phyloP scores from a whole-genome alignment of 495 filamentous ascomycete genomes.

The Pyrenula massariospora region DNA sequence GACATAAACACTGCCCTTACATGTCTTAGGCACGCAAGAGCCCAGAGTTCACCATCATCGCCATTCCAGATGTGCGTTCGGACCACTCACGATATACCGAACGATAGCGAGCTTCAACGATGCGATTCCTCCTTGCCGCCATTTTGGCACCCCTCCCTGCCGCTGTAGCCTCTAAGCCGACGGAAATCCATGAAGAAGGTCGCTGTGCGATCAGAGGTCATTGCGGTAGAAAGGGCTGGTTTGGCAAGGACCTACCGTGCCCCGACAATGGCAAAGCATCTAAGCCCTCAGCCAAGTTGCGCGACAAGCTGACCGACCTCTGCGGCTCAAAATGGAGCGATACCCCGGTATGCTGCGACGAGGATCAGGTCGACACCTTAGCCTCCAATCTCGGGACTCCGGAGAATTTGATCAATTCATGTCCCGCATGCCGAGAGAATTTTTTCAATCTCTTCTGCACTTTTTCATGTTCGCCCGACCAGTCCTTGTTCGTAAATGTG shows the following conservation, averaged over 20 bases:
- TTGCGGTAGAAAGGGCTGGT: conserved; percentile 81
- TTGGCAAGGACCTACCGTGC: conserved; percentile 79
- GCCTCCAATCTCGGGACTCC: conserved; percentile 75
- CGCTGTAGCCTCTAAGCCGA: background rate
- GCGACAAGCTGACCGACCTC: conserved; percentile 67
- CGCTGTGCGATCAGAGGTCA: conserved; percentile 85
- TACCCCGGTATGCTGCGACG: conserved; percentile 71
- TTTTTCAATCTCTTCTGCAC: conserved; percentile 97
- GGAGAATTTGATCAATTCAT: conserved; percentile 76
- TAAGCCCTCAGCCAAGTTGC: conserved; percentile 53
- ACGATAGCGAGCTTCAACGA: too few relatives aligned
- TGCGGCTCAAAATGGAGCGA: conserved; percentile 79
- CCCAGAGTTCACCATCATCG: too few relatives aligned
- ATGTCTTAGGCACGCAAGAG: too few relatives aligned
- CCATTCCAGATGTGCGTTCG: too few relatives aligned
- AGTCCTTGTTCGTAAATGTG: conserved; percentile 90
- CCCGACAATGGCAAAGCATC: conserved; percentile 82
- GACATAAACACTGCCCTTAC: background rate
- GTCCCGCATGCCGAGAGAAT: conserved; percentile 91
- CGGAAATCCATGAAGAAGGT: conserved; percentile 64
- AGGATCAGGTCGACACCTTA: conserved; percentile 71
- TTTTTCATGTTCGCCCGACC: conserved; percentile 93
- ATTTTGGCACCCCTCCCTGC: background rate
- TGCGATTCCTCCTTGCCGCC: background rate
- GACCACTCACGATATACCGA: too few relatives aligned